Conservation (phyloP, 2,329 filamentous ascomycete species). For the Didymellaceae sp. region DNA sequence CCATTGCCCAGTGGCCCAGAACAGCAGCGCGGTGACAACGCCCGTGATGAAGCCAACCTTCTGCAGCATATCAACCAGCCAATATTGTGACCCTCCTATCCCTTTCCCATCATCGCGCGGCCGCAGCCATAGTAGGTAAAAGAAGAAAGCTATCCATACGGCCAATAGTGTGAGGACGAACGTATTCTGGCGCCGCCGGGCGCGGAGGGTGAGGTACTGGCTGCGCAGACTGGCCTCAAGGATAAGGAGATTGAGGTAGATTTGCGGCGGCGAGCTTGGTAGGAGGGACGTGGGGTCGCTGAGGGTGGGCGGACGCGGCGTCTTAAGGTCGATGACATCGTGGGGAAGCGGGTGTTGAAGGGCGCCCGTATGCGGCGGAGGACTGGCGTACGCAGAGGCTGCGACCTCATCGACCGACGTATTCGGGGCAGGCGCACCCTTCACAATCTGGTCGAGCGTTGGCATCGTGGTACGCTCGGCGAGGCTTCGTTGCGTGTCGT, state of each 20-base stretch:
- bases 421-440: constrained; percentile 77
- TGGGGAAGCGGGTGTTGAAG: constrained; percentile 24
- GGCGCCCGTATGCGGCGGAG: constrained; percentile 15
- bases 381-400: constrained; percentile 34
- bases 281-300: constrained; percentile 78
- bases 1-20: constrained; percentile 97
- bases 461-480: constrained; percentile 2
- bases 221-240: constrained; percentile 92
- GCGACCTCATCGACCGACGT: constrained; percentile 54
- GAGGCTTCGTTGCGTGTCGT: not conserved
- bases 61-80: constrained; percentile 88
- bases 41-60: constrained; percentile 92
- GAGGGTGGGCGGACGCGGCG: constrained; percentile 49
- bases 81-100: constrained; percentile 92
- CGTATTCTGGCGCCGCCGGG: constrained; percentile 86
- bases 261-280: constrained; percentile 91
- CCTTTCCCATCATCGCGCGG: constrained; percentile 93
- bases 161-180: constrained; percentile 85
- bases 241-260: constrained; percentile 97
- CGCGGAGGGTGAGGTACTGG: constrained; percentile 89
- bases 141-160: constrained; percentile 83
- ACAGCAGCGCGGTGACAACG: constrained; percentile 81
- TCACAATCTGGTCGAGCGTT: constrained; percentile 85
- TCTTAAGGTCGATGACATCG: constrained; percentile 46
- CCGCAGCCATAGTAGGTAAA: constrained; percentile 90